These are phyloP conservation scores for Penicillium sp. DNA, from an alignment of 2,329 filamentous ascomycete genomes.

Conservation along the genomic window DNA sequence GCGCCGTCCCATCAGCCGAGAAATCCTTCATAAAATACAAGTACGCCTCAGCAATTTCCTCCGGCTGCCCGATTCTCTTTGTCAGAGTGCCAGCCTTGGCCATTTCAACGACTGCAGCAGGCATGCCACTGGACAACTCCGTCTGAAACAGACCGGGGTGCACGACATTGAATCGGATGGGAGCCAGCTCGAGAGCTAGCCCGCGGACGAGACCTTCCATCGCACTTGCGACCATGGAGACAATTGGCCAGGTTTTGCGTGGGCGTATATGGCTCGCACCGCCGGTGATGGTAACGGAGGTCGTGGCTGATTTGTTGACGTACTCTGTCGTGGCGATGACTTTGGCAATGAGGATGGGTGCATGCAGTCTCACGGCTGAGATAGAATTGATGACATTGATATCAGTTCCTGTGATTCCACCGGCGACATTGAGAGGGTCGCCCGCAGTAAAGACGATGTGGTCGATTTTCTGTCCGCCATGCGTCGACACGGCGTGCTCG, in stretches of 20 bases:
- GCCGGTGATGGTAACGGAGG: constrained; percentile 54
- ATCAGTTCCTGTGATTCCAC: constrained; percentile 22
- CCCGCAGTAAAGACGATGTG: constrained; percentile 59
- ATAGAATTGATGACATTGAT: constrained; percentile 16
- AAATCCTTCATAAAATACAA: constrained; percentile 40
- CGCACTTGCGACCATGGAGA: constrained; percentile 23
- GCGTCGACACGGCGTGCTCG: background rate
- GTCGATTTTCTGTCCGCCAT: constrained; percentile 35
- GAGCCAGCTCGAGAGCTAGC: constrained; percentile 60
- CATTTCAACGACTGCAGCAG: background rate
- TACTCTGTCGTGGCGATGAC: constrained; percentile 38
- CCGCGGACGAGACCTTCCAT: constrained; percentile 24
- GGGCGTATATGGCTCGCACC: constrained; percentile 43
- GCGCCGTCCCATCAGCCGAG: constrained; percentile 34
- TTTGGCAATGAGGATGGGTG: constrained; percentile 50
- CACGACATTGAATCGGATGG: constrained; percentile 61
- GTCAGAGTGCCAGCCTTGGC: constrained; percentile 21
- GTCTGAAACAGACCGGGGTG: constrained; percentile 54
- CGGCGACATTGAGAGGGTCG: constrained; percentile 39
- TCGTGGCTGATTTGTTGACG: constrained; percentile 38
- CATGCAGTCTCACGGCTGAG: constrained; percentile 33
- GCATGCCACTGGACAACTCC: constrained; percentile 25
- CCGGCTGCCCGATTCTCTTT: constrained; percentile 35
- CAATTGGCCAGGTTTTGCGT: constrained; percentile 30
- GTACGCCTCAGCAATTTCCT: constrained; percentile 47